phyloP scores from a whole-genome alignment of 768 basidiomycete genomes.

The Tricholoma terreum region DNA sequence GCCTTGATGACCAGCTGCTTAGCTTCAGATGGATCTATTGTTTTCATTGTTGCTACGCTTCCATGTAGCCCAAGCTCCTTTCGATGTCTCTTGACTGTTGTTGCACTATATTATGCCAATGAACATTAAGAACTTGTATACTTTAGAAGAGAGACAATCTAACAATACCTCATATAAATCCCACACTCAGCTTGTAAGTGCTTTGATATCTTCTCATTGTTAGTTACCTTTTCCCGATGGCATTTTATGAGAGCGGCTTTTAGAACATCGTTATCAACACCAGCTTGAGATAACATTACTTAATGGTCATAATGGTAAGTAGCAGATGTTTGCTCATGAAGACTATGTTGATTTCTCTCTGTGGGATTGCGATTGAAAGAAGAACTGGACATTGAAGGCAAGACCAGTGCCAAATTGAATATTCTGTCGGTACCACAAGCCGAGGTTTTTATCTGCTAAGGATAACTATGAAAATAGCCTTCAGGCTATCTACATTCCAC shows the following conservation, averaged over 20 bases:
- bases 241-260: conserved; percentile 15
- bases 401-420: background rate
- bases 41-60: conserved; percentile 13
- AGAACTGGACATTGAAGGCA: background rate
- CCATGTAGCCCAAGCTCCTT: background rate
- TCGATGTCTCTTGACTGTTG: background rate
- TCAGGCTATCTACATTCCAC: too few relatives aligned
- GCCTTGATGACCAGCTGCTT: conserved; percentile 20
- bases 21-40: conserved; percentile 9
- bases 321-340: background rate
- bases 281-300: conserved; percentile 2
- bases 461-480: background rate
- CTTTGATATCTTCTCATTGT: conserved; percentile 16
- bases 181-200: conserved; percentile 13
- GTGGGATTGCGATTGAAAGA: conserved; percentile 14
- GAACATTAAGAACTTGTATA: too few relatives aligned
- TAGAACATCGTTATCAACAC: conserved; percentile 9
- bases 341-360: conserved; percentile 17
- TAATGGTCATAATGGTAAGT: too few relatives aligned
- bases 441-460: background rate
- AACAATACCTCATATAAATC: conserved; percentile 15
- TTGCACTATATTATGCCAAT: too few relatives aligned
- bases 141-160: too few relatives aligned
- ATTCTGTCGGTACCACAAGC: too few relatives aligned
- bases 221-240: conserved; percentile 15